A percentile compares a stretch with the other conserved stretches of the same genome.
Evolutionary conservation across 228 moss, liverwort and hornwort species (phyloP).

Genomic region (Sphagnum fallax): DNA sequence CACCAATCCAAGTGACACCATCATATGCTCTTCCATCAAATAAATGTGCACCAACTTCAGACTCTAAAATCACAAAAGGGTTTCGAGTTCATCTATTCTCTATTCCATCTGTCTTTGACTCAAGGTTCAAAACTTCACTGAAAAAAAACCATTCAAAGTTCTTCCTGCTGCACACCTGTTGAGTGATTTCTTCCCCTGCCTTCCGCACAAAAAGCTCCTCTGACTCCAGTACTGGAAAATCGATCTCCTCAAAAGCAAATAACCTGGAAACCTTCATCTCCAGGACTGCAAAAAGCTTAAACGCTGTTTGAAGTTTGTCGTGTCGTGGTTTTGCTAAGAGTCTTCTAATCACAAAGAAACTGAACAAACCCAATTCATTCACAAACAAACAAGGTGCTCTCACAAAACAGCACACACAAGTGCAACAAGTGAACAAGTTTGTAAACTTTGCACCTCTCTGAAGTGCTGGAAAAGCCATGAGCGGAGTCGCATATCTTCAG

Average conservation of each 20-base stretch:
- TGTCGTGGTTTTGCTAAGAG: too few relatives aligned
- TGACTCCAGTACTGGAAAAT: constrained; percentile 92
- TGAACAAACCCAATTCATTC: too few relatives aligned
- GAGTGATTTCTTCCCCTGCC: constrained; percentile 96
- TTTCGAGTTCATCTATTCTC: too few relatives aligned
- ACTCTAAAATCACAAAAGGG: too few relatives aligned
- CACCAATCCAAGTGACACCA: too few relatives aligned
- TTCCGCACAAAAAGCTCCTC: constrained; percentile 93
- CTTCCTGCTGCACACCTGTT: constrained; percentile 47
- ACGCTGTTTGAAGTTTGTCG: too few relatives aligned
- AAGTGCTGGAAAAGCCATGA: constrained; percentile 83
- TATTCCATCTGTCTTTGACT: too few relatives aligned
- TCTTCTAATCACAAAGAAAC: too few relatives aligned
- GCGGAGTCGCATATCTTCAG: constrained; percentile 87
- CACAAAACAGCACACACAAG: neutral
- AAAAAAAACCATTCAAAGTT: neutral
- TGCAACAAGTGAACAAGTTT: too few relatives aligned
- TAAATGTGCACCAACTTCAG: too few relatives aligned
- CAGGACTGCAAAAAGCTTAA: neutral
- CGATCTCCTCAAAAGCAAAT: constrained; percentile 88
- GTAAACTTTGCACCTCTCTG: constrained; percentile 51
- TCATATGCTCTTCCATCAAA: too few relatives aligned
- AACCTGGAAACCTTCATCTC: constrained; percentile 78
- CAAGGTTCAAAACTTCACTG: too few relatives aligned
- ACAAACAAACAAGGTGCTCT: neutral